These are phyloP conservation scores for Leccinum subtestaceum DNA, from an alignment of 768 basidiomycete genomes.

Conservation along the genomic window DNA sequence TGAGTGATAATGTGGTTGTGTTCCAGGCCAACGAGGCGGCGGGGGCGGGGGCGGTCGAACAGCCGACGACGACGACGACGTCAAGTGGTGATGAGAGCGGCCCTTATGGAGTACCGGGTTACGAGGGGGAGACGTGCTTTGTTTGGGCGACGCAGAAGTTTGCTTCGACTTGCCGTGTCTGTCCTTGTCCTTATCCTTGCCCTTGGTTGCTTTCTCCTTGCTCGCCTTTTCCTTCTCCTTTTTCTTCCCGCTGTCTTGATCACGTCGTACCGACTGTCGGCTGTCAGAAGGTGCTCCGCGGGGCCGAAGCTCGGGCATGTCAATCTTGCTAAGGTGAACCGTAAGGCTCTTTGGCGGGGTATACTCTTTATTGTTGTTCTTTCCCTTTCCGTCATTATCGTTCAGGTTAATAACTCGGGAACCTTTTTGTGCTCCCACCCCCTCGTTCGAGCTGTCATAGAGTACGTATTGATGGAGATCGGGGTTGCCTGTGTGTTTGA, in stretches of 20 bases:
- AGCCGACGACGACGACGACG: constrained; percentile 19
- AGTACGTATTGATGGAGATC: constrained; percentile 76
- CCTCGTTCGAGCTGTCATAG: constrained; percentile 47
- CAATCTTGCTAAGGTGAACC: constrained; percentile 81
- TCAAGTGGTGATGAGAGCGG: constrained; percentile 18
- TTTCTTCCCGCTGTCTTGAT: constrained; percentile 7
- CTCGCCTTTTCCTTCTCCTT: constrained; percentile 9
- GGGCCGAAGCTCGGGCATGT: constrained; percentile 72
- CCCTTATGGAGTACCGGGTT: constrained; percentile 8
- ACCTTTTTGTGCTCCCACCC: constrained; percentile 41
- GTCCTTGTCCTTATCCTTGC: constrained; percentile 27
- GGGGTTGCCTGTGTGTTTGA: constrained; percentile 44
- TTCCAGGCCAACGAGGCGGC: not conserved
- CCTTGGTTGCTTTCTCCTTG: constrained; percentile 39
- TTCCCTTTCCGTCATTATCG: constrained; percentile 44
- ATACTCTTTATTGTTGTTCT: constrained; percentile 44
- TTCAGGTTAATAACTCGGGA: constrained; percentile 64
- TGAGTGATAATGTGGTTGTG: not conserved
- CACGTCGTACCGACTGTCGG: not conserved
- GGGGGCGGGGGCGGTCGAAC: constrained; percentile 31
- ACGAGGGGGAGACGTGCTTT: constrained; percentile 13
- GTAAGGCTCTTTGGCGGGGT: constrained; percentile 64
- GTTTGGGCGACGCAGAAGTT: not conserved
- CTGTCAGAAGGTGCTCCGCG: not conserved
- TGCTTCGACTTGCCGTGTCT: constrained; percentile 4